Evolutionary conservation across 73 alveolate genomes (phyloP), one percentile per base, ranked within the genome.

Genomic region (Blepharisma stoltei): DNA sequence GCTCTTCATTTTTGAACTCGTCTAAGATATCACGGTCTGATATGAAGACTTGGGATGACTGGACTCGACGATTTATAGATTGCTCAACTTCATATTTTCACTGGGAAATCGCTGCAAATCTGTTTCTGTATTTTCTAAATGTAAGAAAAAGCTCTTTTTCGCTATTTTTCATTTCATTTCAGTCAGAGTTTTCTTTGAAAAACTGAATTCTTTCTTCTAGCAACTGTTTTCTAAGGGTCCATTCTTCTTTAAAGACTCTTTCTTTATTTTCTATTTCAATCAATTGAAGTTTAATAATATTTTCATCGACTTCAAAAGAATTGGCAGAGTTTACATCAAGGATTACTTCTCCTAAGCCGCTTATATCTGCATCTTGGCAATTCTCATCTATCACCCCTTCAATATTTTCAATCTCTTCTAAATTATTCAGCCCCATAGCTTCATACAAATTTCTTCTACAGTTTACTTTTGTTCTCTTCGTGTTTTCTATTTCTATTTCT

Each of bases 301-400:
- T 38, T 60, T 60, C 73, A 38, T 60, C 73, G 5, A 60, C 18
- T n/a, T 60, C 73, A 38, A 60, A 60, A 38, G 14, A 14, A 14
- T 60, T 38, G 73, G 5, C 5, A 9, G 73, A n/a, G 73, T 60
- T 60, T 60, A 60, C n/a, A 25, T n/a, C 38, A 25, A 60, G 73
- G 4, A 60, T 60, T 25, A 60, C 73, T n/a, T n/a, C 46, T 60
- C 23, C 73, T 60, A 60, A 60, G 5, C 18, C 18, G 49, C 23
- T 25, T n/a, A 60, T n/a, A 9, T 38, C 46, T 14, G 23, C 23
- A 38, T 60, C 23, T 60, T 60, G 46, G 45, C 73, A 60, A 38
- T n/a, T 0, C 23, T 60, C 73, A 20, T 60, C 23, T 1, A 60
- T 14, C 5, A 60, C 14, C 18, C 23, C 18, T 60, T 60, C 73